Evolutionary conservation across 2,329 filamentous ascomycete genomes (phyloP), one percentile per base, ranked within the genome.

Genomic region (Incumbomyces delicatus): DNA sequence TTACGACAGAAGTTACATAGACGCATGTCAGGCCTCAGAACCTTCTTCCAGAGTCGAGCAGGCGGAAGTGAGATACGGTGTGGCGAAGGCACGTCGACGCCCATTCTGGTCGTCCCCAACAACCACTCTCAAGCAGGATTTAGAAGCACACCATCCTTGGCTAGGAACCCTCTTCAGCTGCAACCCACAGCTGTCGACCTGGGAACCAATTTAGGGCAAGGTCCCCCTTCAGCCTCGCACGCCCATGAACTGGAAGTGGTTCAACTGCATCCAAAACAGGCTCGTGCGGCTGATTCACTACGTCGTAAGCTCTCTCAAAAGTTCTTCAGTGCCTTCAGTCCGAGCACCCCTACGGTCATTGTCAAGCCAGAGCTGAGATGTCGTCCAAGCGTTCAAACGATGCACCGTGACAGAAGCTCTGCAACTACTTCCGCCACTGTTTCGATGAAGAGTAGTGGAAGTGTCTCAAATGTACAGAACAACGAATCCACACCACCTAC

Each of bases 361-460:
- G 37, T 43, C 20, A 48, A 52, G 35, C 35, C 53, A 16, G 49
- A 53, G 14, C 30, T 53, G 17, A 42, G 51, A 13, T 48, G 51
- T 27, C 50, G 55, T 29, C 55, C 50, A 11, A 57, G 55, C 42
- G 38, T 55, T 29, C 50, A 57, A 20, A 51, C 53, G 5, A 44
- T 53, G 11, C 35, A 45, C 17, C 22, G 20, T 14, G 53, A 54
- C 10, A 39, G 29, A 46, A 14, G 31, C 20, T 35, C 37, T n/a
- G 36, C 30, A 8, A 22, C 37, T 27, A 22, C 37, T 27, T 40
- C 36, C 10, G 29, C 31, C 5, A 32, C 35, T 5, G 33, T 29
- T 2, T 45, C 37, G 6, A 38, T 42, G 3, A 47, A 41, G 22
- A 37, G 31, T 22, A 55, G 53, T 13, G 49, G 51, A 10, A 48